Evolutionary conservation across 2,329 filamentous ascomycete species (phyloP).

Genomic region (Sporothrix schenckii): DNA sequence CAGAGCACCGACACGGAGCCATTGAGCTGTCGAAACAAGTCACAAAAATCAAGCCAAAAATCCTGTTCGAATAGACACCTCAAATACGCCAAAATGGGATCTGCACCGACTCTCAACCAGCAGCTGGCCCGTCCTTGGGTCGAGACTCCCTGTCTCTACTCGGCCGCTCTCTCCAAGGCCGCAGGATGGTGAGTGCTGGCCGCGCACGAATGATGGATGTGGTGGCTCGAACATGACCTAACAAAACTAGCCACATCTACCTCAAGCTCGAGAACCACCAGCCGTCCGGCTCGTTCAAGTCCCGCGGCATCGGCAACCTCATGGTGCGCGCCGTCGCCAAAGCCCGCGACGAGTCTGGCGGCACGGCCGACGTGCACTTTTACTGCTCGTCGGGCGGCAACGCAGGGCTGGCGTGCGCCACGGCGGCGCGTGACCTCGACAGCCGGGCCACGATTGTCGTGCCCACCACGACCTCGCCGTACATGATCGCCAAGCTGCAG

Average conservation of each 20-base stretch:
- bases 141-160: constrained; percentile 69
- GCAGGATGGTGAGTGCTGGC: constrained; percentile 63
- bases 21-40: neutral
- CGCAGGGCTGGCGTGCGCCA: constrained; percentile 77
- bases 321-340: constrained; percentile 55
- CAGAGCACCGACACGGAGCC: neutral
- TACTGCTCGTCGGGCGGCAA: constrained; percentile 77
- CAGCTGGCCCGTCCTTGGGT: constrained; percentile 59
- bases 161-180: constrained; percentile 62
- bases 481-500: constrained; percentile 70
- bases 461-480: constrained; percentile 63
- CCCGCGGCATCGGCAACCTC: constrained; percentile 72
- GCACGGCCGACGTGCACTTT: constrained; percentile 61
- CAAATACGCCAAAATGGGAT: constrained; percentile 28
- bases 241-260: constrained; percentile 64
- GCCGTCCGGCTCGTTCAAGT: constrained; percentile 83
- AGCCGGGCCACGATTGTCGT: constrained; percentile 72
- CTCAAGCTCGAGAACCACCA: constrained; percentile 83
- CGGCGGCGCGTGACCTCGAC: constrained; percentile 64
- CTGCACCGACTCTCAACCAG: constrained; percentile 21
- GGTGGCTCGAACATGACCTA: too few species aligned
- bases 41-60: neutral
- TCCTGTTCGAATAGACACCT: neutral
- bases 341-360: constrained; percentile 36
- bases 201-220: too few species aligned